Percentiles rank a stretch among this genome's conserved stretches.
Conservation (phyloP, 106 monocot genomes). For the Platanthera zijinensis region DNA sequence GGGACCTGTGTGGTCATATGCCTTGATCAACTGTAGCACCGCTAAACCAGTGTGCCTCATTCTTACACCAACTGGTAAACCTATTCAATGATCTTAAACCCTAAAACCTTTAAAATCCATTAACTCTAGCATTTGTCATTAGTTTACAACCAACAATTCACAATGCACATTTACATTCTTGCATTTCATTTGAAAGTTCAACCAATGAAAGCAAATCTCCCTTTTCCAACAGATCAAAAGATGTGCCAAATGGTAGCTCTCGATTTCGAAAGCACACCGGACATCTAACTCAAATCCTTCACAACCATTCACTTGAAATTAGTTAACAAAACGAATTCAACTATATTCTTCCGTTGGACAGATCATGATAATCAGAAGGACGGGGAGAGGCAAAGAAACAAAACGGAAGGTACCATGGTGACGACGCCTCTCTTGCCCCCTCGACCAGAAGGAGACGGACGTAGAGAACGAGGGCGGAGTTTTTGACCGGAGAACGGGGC, state of each 20-base stretch:
- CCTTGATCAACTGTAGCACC: too few species aligned
- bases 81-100: too few species aligned
- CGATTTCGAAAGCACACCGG: neutral
- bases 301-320: neutral
- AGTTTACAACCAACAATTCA: neutral
- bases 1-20: too few species aligned
- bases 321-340: neutral
- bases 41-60: too few species aligned
- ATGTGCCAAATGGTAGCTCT: neutral
- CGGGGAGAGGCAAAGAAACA: neutral
- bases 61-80: too few species aligned
- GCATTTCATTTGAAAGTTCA: neutral
- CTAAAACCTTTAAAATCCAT: too few species aligned
- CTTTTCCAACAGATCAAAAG: neutral
- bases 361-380: neutral
- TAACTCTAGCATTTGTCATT: too few species aligned
- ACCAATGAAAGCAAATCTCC: constrained; percentile 6
- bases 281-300: neutral
- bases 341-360: neutral
- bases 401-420: constrained; percentile 49
- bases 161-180: neutral
- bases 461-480: constrained; percentile 21
- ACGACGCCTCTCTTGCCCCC: constrained; percentile 52
- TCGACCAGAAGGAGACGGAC: constrained; percentile 13
- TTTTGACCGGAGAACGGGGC: constrained; percentile 39